Conservation (phyloP, 2,329 filamentous ascomycete genomes). For the Apiospora marii region DNA sequence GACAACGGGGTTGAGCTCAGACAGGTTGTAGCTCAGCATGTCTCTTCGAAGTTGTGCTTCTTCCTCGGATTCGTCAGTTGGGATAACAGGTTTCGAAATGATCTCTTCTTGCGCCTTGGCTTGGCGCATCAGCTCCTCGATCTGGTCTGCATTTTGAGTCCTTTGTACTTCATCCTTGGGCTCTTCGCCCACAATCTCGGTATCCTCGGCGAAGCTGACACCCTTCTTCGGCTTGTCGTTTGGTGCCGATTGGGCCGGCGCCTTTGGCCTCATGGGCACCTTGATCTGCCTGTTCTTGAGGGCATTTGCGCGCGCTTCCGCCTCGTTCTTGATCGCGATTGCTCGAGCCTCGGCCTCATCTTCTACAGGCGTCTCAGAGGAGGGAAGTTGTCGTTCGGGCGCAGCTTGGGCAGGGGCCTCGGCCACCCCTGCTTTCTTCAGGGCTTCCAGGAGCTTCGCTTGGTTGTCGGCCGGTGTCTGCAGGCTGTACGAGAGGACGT, state of each 20-base stretch:
- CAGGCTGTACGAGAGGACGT: slow-evolving; percentile 74
- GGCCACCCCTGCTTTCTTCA: slow-evolving; percentile 79
- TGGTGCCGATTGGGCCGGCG: slow-evolving; percentile 19
- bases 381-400: neutral
- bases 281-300: slow-evolving; percentile 12
- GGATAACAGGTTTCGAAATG: slow-evolving; percentile 63
- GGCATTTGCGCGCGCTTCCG: neutral
- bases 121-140: slow-evolving; percentile 64
- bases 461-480: slow-evolving; percentile 73
- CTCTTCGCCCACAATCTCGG: slow-evolving; percentile 49
- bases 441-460: slow-evolving; percentile 72
- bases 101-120: slow-evolving; percentile 63
- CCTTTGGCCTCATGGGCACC: slow-evolving; percentile 18
- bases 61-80: slow-evolving; percentile 78
- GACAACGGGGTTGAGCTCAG: slow-evolving; percentile 89
- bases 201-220: slow-evolving; percentile 70
- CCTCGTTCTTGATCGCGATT: slow-evolving; percentile 13
- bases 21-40: slow-evolving; percentile 90
- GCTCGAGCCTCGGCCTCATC: neutral
- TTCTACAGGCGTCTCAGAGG: neutral
- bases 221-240: slow-evolving; percentile 52
- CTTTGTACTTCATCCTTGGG: slow-evolving; percentile 41
- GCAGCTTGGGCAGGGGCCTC: slow-evolving; percentile 41
- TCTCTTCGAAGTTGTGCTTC: slow-evolving; percentile 82
- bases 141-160: slow-evolving; percentile 53